phyloP scores from a whole-genome alignment of 2,329 filamentous ascomycete species.

The Simplicillium sp. region DNA sequence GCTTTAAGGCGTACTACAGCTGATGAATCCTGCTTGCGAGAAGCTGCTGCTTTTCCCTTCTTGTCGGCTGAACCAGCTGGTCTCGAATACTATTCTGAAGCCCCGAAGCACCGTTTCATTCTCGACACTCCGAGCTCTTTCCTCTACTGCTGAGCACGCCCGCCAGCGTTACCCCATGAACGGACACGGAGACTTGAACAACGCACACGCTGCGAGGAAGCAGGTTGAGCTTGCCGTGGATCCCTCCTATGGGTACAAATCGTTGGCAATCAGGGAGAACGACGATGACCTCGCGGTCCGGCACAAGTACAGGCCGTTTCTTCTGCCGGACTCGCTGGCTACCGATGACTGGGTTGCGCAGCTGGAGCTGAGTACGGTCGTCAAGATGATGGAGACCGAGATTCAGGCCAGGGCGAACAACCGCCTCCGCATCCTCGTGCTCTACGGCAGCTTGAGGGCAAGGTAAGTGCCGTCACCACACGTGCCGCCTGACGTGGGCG shows the following conservation, averaged over 20 bases:
- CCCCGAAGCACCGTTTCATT: too few relatives aligned
- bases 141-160: too few relatives aligned
- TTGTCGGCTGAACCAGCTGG: too few relatives aligned
- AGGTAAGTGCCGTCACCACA: slow-evolving; percentile 11
- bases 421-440: slow-evolving; percentile 44
- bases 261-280: slow-evolving; percentile 30
- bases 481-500: background rate
- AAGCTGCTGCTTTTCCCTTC: too few relatives aligned
- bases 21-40: too few relatives aligned
- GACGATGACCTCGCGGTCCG: slow-evolving; percentile 39
- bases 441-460: slow-evolving; percentile 49
- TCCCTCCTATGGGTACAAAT: slow-evolving; percentile 13
- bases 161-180: too few relatives aligned
- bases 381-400: slow-evolving; percentile 36
- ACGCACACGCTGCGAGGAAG: slow-evolving; percentile 15
- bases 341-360: slow-evolving; percentile 43
- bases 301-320: slow-evolving; percentile 45
- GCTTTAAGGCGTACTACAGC: too few relatives aligned
- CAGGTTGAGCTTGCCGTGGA: slow-evolving; percentile 11
- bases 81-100: too few relatives aligned
- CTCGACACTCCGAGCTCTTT: too few relatives aligned
- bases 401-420: slow-evolving; percentile 25
- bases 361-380: slow-evolving; percentile 43
- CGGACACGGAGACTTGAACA: slow-evolving; percentile 22
- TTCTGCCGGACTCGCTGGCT: slow-evolving; percentile 28